These are phyloP conservation scores for Boletellus sp. DNA, from an alignment of 1,284 basidiomycete species.

Conservation along the genomic window DNA sequence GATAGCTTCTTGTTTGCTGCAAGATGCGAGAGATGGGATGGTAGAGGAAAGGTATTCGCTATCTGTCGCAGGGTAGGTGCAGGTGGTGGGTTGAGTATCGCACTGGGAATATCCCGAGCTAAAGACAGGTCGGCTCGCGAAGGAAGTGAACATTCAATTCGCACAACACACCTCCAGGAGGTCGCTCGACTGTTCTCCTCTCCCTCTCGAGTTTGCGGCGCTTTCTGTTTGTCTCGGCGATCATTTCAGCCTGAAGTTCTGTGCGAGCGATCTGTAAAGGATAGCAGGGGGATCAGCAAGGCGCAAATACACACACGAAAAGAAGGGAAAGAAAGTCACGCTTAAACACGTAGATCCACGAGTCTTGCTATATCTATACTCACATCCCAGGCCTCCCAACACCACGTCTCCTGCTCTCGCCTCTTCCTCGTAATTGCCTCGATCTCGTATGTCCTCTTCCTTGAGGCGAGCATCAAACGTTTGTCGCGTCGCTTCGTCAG, in stretches of 20 bases:
- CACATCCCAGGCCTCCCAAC: slow-evolving; percentile 80
- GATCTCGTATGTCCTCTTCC: slow-evolving; percentile 64
- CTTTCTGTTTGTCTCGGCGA: slow-evolving; percentile 80
- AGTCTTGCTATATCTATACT: slow-evolving; percentile 13
- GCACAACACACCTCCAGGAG: slow-evolving; percentile 55
- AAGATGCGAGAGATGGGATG: slow-evolving; percentile 21
- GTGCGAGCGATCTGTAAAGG: slow-evolving; percentile 54
- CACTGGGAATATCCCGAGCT: slow-evolving; percentile 50
- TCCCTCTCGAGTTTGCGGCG: slow-evolving; percentile 79
- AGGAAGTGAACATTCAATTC: not conserved
- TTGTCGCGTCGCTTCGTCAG: slow-evolving; percentile 71
- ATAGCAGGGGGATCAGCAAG: slow-evolving; percentile 5
- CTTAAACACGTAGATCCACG: not conserved
- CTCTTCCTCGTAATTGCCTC: slow-evolving; percentile 54
- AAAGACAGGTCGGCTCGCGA: slow-evolving; percentile 3
- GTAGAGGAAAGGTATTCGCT: slow-evolving; percentile 38
- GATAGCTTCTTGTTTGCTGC: slow-evolving; percentile 16
- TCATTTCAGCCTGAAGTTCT: slow-evolving; percentile 77
- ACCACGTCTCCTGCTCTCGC: slow-evolving; percentile 57
- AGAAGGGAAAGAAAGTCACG: slow-evolving; percentile 5
- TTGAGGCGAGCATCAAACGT: slow-evolving; percentile 67
- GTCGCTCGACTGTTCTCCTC: slow-evolving; percentile 69
- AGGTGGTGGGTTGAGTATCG: slow-evolving; percentile 40
- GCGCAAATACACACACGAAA: slow-evolving; percentile 6
- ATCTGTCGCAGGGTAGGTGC: slow-evolving; percentile 50